Conservation (phyloP, 2,329 filamentous ascomycete genomes). For the Ophiocordyceps camponoti-saundersi region DNA sequence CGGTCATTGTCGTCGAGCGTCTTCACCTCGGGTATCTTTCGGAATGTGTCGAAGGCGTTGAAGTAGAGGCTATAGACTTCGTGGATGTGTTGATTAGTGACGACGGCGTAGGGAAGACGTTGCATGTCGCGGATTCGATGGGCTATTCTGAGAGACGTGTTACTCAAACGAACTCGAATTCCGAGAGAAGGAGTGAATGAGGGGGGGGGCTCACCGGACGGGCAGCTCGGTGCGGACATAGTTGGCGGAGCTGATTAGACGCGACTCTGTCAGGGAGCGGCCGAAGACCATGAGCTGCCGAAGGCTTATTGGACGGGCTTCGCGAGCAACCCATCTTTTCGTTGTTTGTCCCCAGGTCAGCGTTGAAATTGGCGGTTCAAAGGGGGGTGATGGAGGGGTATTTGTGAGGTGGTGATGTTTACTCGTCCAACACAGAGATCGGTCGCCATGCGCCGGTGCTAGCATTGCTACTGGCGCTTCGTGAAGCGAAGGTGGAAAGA, state of each 20-base stretch:
- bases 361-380: not conserved
- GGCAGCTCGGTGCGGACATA: constrained; percentile 83
- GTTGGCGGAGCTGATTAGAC: constrained; percentile 86
- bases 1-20: constrained; percentile 77
- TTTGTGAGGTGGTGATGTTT: constrained; percentile 17
- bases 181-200: not conserved
- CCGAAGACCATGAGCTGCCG: constrained; percentile 96
- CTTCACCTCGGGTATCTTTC: constrained; percentile 68
- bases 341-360: not conserved
- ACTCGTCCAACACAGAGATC: constrained; percentile 49
- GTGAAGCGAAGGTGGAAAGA: not conserved
- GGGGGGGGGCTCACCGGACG: constrained; percentile 8
- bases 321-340: constrained; percentile 74
- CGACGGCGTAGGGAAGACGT: constrained; percentile 83
- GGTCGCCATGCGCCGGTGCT: constrained; percentile 38
- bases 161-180: not conserved
- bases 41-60: constrained; percentile 82
- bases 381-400: constrained; percentile 1
- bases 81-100: constrained; percentile 86
- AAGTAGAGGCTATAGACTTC: constrained; percentile 96
- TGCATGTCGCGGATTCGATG: constrained; percentile 97
- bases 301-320: constrained; percentile 87
- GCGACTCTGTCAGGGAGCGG: constrained; percentile 74
- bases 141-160: constrained; percentile 43
- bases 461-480: constrained; percentile 4